phyloP scores from a whole-genome alignment of 495 filamentous ascomycete species.

The Hypoxylon lienhwacheense region DNA sequence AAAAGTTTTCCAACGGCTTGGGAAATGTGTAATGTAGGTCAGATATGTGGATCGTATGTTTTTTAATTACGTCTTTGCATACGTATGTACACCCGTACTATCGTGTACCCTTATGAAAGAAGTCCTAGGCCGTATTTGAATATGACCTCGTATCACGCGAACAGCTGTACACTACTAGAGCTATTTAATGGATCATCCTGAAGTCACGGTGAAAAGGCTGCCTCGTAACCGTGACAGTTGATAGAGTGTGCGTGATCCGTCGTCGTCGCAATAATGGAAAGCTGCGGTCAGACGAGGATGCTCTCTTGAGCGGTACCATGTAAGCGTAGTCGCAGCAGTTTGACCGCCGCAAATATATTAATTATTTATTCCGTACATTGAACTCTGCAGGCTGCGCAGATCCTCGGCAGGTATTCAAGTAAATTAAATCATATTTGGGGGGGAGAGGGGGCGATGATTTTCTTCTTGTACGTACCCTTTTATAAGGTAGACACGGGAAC shows the following conservation, averaged over 20 bases:
- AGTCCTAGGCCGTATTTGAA: too few relatives aligned
- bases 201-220: not conserved
- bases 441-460: too few relatives aligned
- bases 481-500: too few relatives aligned
- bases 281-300: constrained; percentile 20
- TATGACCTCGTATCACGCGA: constrained; percentile 33
- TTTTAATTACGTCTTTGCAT: constrained; percentile 13
- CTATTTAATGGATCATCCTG: constrained; percentile 10
- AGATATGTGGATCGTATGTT: constrained; percentile 18
- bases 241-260: constrained; percentile 24
- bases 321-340: not conserved
- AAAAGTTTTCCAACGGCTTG: constrained; percentile 33
- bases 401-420: constrained; percentile 26
- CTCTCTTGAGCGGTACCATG: not conserved
- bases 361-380: too few relatives aligned
- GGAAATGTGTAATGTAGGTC: constrained; percentile 22
- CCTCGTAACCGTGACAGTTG: constrained; percentile 18
- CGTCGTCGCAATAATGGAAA: constrained; percentile 22
- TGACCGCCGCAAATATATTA: constrained; percentile 19
- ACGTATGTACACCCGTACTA: not conserved
- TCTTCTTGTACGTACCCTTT: too few relatives aligned
- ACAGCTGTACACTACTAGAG: too few relatives aligned
- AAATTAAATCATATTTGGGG: constrained; percentile 28
- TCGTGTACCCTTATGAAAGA: not conserved
- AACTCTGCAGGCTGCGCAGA: constrained; percentile 12